Evolutionary conservation across 2,329 filamentous ascomycete species (phyloP), one percentile per base, ranked within the genome.

Genomic region (Botryotinia globosa): DNA sequence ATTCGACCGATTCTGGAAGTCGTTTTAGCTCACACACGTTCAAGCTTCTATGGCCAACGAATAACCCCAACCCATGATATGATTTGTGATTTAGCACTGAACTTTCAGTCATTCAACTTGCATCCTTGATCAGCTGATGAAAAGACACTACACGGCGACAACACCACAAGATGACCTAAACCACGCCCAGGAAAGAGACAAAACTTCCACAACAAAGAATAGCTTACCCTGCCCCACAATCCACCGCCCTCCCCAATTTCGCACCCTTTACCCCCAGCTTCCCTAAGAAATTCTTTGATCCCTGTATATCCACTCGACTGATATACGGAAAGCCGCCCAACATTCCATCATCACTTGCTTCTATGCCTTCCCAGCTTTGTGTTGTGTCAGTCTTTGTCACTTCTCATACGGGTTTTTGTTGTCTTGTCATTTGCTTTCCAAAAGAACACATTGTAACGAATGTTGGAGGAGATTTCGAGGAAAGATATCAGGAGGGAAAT

Each of bases 1-100:
- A 98, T 88, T 59, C 95, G 86, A 0, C 94, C 95, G 73, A 97
- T 97, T 0, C 94, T 90, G 75, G 9, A 42, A 67, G 34, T n/a
- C 62, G 5, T 48, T 18, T 73, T 51, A 72, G 66, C 44, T 71
- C 14, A 32, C 18, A 25, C 14, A 56, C 20, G 18, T 10, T 32
- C 18, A 8, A 56, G 29, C 34, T 56, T 51, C n/a, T 16, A 25
- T 32, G 34, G 29, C 16, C 32, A 54, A 67, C 3, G 54, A 25
- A 29, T 16, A 14, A 29, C 22, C 25, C 18, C 25, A 16, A 61
- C 22, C 5, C 20, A 25, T n/a, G 18, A 39, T 14, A 1, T 39
- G 0, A 54, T 37, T 61, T 20, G 18, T 32, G 10, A 12, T 3
- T n/a, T 9, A n/a, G 25, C 16, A 51, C 34, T 67, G 34, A 67